Evolutionary conservation across 2,329 filamentous ascomycete species (phyloP), one percentile per base, ranked within the genome.

Genomic region (Ophiocordyceps polyrhachis-furcata): DNA sequence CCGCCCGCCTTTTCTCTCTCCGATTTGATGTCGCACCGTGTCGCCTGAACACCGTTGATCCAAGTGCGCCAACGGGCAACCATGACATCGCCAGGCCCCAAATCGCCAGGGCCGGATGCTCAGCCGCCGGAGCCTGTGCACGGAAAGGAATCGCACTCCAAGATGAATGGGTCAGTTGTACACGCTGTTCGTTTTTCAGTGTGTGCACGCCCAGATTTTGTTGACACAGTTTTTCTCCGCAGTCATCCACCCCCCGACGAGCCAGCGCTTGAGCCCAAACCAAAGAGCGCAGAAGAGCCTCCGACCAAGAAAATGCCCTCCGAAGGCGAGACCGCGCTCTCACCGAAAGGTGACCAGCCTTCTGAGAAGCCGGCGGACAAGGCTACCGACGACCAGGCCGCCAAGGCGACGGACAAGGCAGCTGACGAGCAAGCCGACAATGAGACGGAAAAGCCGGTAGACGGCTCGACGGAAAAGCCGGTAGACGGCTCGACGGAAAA

Each of bases 1-100:
- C 43, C 45, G 42, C 51, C 41, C 38, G 44, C 43, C 15, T 35
- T 44, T 42, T 44, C 31, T 31, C 32, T 40, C 38, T 21, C 23
- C 46, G 49, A 49, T 52, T 65, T 62, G 50, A 64, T 66, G 63
- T 62, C 56, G 58, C 60, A 51, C 51, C 53, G 48, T 51, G 50
- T 49, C 49, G 46, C 49, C 51, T 60, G 48, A 58, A 50, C 50
- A 29, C 23, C 52, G 45, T 52, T 50, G 52, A 50, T 47, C 49
- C 46, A 51, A 47, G 48, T 54, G 54, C 56, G 52, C 53, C 43
- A 42, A 49, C 50, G 67, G 62, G 66, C 68, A 66, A 65, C 65
- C 55, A 74, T 74, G 70, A 66, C 70, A 50, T 70, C 70, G 52
- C 65, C 68, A 49, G 59, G 58, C 41, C 58, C 64, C 49, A 63